Evolutionary conservation across 768 basidiomycete species (phyloP).

Genomic region (Xerocomellus amylosporus): DNA sequence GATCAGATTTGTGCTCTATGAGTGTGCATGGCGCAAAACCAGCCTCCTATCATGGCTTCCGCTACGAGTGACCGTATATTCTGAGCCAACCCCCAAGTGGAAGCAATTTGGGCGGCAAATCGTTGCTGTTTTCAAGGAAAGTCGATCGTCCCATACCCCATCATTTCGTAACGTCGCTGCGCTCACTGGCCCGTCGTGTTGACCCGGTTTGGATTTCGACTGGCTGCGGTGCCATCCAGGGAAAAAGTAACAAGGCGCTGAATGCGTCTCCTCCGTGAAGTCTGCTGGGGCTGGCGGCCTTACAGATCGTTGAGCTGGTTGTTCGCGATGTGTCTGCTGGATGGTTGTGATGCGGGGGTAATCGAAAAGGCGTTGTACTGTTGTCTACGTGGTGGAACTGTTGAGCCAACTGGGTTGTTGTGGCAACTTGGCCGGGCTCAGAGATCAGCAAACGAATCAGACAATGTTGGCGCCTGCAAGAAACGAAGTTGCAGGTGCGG

Average conservation of each 20-base stretch:
- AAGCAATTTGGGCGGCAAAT: too few species aligned
- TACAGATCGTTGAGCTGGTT: constrained; percentile 21
- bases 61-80: too few species aligned
- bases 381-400: constrained; percentile 33
- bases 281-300: constrained; percentile 17
- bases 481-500: not conserved
- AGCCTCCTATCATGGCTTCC: too few species aligned
- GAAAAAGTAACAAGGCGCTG: constrained; percentile 57
- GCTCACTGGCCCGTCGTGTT: not conserved
- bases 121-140: too few species aligned
- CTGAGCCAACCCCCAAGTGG: too few species aligned
- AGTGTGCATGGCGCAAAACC: too few species aligned
- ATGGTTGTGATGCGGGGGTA: constrained; percentile 41
- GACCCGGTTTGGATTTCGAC: constrained; percentile 1
- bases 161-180: too few species aligned
- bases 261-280: constrained; percentile 61
- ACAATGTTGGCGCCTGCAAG: constrained; percentile 4
- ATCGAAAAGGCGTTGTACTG: constrained; percentile 58
- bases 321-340: constrained; percentile 17
- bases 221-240: constrained; percentile 15
- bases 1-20: too few species aligned
- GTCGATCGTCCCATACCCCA: too few species aligned
- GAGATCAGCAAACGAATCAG: constrained; percentile 73
- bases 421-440: constrained; percentile 48
- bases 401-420: constrained; percentile 40